A percentile compares a stretch with the other conserved stretches of the same genome.
phyloP scores from a whole-genome alignment of 2,329 filamentous ascomycete species.

The Penicillium crustosum region DNA sequence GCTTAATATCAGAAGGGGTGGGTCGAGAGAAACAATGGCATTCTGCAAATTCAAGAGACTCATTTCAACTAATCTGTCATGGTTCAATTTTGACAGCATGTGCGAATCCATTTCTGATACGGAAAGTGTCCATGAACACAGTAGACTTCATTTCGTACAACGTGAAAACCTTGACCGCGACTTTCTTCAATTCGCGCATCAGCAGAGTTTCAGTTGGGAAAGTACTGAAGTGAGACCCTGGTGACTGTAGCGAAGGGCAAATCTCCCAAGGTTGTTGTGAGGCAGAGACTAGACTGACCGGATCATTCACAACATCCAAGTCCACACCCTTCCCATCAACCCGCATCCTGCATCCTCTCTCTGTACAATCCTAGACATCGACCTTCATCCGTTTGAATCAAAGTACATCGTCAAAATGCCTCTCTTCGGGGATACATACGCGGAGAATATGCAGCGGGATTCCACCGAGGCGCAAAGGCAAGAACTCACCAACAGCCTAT shows the following conservation, averaged over 20 bases:
- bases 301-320: neutral
- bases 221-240: neutral
- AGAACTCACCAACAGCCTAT: neutral
- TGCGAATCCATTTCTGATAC: neutral
- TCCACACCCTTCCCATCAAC: neutral
- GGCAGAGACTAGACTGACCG: neutral
- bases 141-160: neutral
- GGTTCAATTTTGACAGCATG: neutral
- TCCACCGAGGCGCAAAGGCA: constrained; percentile 8
- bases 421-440: constrained; percentile 1
- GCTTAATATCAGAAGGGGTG: neutral
- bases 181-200: neutral
- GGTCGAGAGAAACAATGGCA: neutral
- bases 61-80: neutral
- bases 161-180: neutral
- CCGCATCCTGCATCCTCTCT: neutral
- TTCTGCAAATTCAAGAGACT: neutral
- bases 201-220: constrained; percentile 1
- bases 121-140: neutral
- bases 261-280: neutral
- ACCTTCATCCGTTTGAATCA: neutral
- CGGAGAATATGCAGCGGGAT: constrained; percentile 11
- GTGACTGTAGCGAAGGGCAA: neutral
- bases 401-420: neutral
- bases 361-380: neutral